Conservation (phyloP, 352 stramenopile species). For the Phytophthora agathidicida region DNA sequence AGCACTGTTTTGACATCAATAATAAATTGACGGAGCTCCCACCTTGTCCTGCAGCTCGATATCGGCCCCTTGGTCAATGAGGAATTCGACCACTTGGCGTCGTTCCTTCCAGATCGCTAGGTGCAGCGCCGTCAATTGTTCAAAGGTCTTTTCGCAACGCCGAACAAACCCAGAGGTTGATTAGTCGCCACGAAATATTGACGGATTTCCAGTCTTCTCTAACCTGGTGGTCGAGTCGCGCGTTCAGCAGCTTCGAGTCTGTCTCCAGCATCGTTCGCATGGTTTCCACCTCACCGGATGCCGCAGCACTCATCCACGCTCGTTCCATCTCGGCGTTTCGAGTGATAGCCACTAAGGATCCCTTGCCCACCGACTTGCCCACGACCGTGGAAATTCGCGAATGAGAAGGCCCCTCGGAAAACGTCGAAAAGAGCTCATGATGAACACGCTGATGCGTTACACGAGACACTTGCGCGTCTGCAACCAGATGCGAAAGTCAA, state of each 20-base stretch:
- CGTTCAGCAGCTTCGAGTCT: neutral
- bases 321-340: neutral
- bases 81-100: neutral
- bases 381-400: too few species aligned
- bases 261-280: neutral
- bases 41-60: slow-evolving; percentile 5
- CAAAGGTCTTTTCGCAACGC: slow-evolving; percentile 3
- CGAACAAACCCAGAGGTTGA: neutral
- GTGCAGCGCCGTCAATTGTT: slow-evolving; percentile 3
- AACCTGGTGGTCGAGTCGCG: slow-evolving; percentile 9
- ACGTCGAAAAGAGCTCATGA: too few species aligned
- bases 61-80: neutral
- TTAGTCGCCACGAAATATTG: neutral
- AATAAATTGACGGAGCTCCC: too few species aligned
- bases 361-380: too few species aligned
- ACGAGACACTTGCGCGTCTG: too few species aligned
- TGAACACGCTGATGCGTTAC: too few species aligned
- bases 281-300: neutral
- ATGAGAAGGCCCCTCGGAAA: too few species aligned
- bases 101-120: slow-evolving; percentile 4
- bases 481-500: too few species aligned
- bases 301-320: neutral
- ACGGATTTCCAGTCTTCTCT: neutral
- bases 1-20: too few species aligned
- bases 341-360: too few species aligned